Conservation (phyloP, 2,329 filamentous ascomycete genomes). For the Amauroascus verrucosus region DNA sequence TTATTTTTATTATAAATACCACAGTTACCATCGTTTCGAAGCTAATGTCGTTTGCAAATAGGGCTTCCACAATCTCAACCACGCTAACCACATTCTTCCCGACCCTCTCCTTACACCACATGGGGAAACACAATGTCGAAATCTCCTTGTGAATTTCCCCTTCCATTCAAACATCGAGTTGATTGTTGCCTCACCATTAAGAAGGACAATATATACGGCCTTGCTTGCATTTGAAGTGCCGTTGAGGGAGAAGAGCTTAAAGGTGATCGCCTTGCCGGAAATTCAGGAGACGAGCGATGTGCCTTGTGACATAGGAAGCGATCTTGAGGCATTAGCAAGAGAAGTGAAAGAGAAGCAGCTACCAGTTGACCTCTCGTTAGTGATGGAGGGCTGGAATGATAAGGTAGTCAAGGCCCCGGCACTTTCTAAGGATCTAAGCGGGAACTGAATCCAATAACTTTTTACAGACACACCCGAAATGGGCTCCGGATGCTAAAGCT, state of each 20-base stretch:
- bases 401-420: constrained; percentile 44
- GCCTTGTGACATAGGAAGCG: constrained; percentile 65
- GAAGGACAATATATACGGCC: constrained; percentile 70
- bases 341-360: constrained; percentile 49
- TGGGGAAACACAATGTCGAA: constrained; percentile 64
- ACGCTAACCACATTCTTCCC: constrained; percentile 59
- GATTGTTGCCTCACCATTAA: constrained; percentile 68
- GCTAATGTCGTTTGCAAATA: constrained; percentile 28
- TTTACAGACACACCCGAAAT: constrained; percentile 30
- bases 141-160: constrained; percentile 54
- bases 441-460: too few relatives aligned
- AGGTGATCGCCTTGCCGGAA: constrained; percentile 58
- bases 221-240: constrained; percentile 56
- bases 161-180: constrained; percentile 55
- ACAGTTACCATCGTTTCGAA: too few relatives aligned
- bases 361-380: constrained; percentile 53
- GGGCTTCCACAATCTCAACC: constrained; percentile 68
- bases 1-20: background rate
- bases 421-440: background rate
- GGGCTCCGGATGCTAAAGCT: constrained; percentile 39
- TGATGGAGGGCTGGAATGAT: constrained; percentile 60
- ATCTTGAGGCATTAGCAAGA: constrained; percentile 43
- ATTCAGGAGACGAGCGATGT: constrained; percentile 67
- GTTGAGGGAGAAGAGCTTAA: constrained; percentile 39
- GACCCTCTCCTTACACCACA: constrained; percentile 69